Percentiles rank a stretch among this genome's conserved stretches.
Conservation (phyloP, 208 protist species). For the Chromosphaera perkinsii region DNA sequence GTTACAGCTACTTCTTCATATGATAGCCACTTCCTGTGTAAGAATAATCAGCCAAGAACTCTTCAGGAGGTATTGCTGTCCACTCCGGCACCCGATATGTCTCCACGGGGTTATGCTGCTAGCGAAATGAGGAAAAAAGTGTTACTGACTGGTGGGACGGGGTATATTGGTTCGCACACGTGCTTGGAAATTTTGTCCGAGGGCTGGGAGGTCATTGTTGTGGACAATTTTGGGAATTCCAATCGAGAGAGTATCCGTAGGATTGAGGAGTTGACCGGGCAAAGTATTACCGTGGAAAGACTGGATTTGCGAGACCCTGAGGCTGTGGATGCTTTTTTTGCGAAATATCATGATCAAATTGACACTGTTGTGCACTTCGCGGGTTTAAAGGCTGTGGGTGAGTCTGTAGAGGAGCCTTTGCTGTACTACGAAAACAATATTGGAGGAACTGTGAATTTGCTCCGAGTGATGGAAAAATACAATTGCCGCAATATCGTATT, state of each 20-base stretch:
- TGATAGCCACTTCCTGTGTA: too few species aligned
- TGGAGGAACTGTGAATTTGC: conserved; percentile 75
- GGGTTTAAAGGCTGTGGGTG: conserved; percentile 75
- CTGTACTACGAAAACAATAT: conserved; percentile 94
- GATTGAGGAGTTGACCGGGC: conserved; percentile 52
- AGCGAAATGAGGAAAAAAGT: too few species aligned
- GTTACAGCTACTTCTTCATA: too few species aligned
- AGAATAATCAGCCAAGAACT: too few species aligned
- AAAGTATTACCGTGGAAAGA: conserved; percentile 39
- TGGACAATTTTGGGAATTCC: conserved; percentile 81
- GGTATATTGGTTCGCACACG: conserved; percentile 95
- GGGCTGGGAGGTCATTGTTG: conserved; percentile 77
- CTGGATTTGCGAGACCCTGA: conserved; percentile 71
- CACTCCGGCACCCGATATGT: too few species aligned
- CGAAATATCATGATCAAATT: conserved; percentile 64
- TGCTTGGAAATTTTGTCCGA: conserved; percentile 76
- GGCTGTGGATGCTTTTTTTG: conserved; percentile 77
- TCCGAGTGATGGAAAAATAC: conserved; percentile 80
- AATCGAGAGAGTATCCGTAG: conserved; percentile 33
- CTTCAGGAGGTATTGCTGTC: too few species aligned
- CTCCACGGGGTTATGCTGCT: too few species aligned
- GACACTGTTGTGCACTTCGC: conserved; percentile 87
- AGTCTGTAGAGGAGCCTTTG: conserved; percentile 77
- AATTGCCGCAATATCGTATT: conserved; percentile 86
- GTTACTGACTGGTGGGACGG: conserved; percentile 79